phyloP scores from a whole-genome alignment of 2,329 filamentous ascomycete genomes.

The Zymoseptoria pseudotritici region DNA sequence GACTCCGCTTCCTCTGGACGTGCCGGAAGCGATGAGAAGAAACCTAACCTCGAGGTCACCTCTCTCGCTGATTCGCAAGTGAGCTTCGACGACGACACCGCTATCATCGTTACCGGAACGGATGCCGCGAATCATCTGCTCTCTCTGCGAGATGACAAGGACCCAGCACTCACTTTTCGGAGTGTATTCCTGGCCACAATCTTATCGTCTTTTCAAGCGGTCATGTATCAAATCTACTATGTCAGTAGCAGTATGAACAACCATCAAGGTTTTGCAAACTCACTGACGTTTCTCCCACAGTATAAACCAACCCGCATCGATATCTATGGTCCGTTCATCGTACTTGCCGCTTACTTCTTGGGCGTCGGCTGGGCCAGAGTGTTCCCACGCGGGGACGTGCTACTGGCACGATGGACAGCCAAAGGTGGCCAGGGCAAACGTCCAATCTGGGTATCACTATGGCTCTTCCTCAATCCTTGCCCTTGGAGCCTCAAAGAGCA shows the following conservation, averaged over 20 bases:
- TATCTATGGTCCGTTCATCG: slow-evolving; percentile 50
- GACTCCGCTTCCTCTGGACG: neutral
- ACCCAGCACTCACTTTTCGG: slow-evolving; percentile 47
- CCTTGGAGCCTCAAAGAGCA: slow-evolving; percentile 52
- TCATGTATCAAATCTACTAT: slow-evolving; percentile 50
- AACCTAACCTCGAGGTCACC: neutral
- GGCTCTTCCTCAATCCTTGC: slow-evolving; percentile 45
- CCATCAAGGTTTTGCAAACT: no score
- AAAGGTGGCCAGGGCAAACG: slow-evolving; percentile 34
- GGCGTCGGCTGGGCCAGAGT: slow-evolving; percentile 44
- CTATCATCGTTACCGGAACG: slow-evolving; percentile 45
- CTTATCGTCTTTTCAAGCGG: slow-evolving; percentile 47
- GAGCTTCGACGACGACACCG: slow-evolving; percentile 26
- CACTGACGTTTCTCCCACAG: slow-evolving; percentile 22
- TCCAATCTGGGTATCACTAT: slow-evolving; percentile 36
- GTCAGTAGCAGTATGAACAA: no score
- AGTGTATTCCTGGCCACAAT: slow-evolving; percentile 44
- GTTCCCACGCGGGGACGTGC: slow-evolving; percentile 47
- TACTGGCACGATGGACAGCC: slow-evolving; percentile 42
- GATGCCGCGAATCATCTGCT: slow-evolving; percentile 46
- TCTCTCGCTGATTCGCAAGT: neutral
- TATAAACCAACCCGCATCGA: slow-evolving; percentile 47
- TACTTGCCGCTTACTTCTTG: slow-evolving; percentile 50
- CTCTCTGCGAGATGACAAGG: slow-evolving; percentile 47
- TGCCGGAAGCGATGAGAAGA: neutral